These are phyloP conservation scores for Salvia hispanica DNA, from an alignment of 257 asterid species.

Conservation along the genomic window DNA sequence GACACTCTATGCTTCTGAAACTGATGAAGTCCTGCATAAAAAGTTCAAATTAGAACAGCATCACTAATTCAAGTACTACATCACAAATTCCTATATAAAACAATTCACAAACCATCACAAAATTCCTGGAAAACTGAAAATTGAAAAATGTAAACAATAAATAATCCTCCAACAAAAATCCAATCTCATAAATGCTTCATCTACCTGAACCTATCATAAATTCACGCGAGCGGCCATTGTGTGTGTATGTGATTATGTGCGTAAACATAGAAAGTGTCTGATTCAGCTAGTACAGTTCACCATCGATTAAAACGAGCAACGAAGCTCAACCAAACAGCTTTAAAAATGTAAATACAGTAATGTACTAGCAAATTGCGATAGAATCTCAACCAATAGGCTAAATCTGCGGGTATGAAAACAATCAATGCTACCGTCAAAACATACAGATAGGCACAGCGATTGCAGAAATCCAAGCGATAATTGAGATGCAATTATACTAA, in stretches of 20 bases:
- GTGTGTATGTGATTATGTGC: background rate
- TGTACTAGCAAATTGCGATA: background rate
- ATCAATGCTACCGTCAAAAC: conserved; percentile 13
- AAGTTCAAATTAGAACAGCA: conserved; percentile 3
- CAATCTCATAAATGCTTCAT: background rate
- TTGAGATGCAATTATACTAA: conserved; percentile 34
- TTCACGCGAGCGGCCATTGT: background rate
- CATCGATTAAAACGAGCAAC: conserved; percentile 6
- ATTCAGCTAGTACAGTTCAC: background rate
- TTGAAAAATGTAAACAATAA: background rate
- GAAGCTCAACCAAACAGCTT: conserved; percentile 13
- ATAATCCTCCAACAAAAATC: conserved; percentile 6
- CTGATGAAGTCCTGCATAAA: conserved; percentile 47
- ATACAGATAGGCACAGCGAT: conserved; percentile 32
- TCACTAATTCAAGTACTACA: too few relatives aligned
- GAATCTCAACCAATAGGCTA: background rate
- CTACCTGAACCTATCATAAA: conserved; percentile 15
- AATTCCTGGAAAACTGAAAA: background rate
- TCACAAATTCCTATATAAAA: background rate
- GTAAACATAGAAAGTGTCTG: background rate
- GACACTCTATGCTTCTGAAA: conserved; percentile 31
- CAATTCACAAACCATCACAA: background rate
- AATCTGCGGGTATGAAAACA: conserved; percentile 24
- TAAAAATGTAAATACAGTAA: background rate
- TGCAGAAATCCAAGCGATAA: conserved; percentile 38